Evolutionary conservation across 179 eudicot genomes (phyloP), one percentile per base, ranked within the genome.

Genomic region (Vitellaria paradoxa): DNA sequence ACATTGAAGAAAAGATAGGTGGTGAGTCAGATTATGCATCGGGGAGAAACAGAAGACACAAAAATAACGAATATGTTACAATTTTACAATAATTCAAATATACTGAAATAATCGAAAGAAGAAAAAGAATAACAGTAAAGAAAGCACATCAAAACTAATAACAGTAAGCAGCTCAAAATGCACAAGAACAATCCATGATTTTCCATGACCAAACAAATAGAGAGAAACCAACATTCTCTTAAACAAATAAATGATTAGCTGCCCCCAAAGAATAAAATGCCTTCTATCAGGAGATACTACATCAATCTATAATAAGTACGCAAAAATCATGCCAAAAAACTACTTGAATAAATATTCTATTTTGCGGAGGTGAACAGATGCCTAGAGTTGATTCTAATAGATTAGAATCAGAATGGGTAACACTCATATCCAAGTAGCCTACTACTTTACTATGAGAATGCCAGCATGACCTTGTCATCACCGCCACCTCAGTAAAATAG

Each of bases 1-100:
- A 73, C 82, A 79, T 23, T 0, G 37, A 65, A 42, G 23, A 53
- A 72, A 24, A 74, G 50, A 56, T 12, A 72, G 21, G 18, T 13
- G 21, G 37, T 6, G 26, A 18, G 49, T 78, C 57, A 75, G n/a
- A 63, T 75, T 53, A 47, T 60, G 42, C 53, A 47, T 61, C 17
- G 50, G 20, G 40, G 9, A 70, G 14, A 47, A 70, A 70, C 37
- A 50, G 9, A 9, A 20, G 62, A 70, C 9, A 49, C 9, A 18
- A 47, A 10, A 4, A 70, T 12, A 47, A 20, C 26, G 9, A 21
- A 12, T 13, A 23, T 24, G 65, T 18, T 20, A 59, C 11, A 59
- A 59, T 20, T 17, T 3, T 59, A 23, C 63, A 59, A 18, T 59
- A 18, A 59, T 59, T 59, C 9, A 20, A 59, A 59, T 59, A 20